phyloP scores from a whole-genome alignment of 176 grass and related monocot species.

The Triticum timopheevii region DNA sequence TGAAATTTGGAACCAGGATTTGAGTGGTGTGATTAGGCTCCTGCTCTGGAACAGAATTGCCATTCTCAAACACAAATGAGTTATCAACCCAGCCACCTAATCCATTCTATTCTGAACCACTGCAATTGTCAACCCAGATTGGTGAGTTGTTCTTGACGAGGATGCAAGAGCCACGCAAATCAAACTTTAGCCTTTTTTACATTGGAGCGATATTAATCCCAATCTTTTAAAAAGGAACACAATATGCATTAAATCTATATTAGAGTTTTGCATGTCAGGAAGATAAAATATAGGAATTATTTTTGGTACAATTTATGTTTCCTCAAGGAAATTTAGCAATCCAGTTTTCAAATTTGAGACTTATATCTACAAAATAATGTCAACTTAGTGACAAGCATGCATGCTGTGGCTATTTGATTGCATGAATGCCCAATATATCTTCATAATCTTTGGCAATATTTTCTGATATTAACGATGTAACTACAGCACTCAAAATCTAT shows the following conservation, averaged over 20 bases:
- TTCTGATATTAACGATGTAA: too few relatives aligned
- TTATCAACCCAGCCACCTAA: constrained; percentile 26
- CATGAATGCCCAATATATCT: too few relatives aligned
- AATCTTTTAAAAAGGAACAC: constrained; percentile 38
- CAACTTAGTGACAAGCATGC: too few relatives aligned
- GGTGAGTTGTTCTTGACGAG: constrained; percentile 37
- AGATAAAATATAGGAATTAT: too few relatives aligned
- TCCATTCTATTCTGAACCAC: too few relatives aligned
- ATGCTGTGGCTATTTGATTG: too few relatives aligned
- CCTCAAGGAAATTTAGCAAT: too few relatives aligned
- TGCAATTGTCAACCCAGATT: constrained; percentile 18
- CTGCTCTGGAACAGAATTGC: constrained; percentile 36
- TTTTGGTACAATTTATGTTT: too few relatives aligned
- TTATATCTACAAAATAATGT: too few relatives aligned
- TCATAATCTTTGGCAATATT: too few relatives aligned
- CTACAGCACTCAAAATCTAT: too few relatives aligned
- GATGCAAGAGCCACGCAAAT: constrained; percentile 41
- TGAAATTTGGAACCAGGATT: constrained; percentile 38
- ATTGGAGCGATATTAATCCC: constrained; percentile 22
- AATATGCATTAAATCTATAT: constrained; percentile 13
- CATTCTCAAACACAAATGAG: constrained; percentile 35
- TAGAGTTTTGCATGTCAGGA: not conserved
- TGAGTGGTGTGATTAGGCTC: constrained; percentile 24
- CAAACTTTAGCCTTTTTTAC: constrained; percentile 51
- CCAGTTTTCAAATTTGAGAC: too few relatives aligned